A percentile compares a stretch with the other conserved stretches of the same genome.
Evolutionary conservation across 1,284 basidiomycete genomes (phyloP).

Genomic region (Apiotrichum montevideense): DNA sequence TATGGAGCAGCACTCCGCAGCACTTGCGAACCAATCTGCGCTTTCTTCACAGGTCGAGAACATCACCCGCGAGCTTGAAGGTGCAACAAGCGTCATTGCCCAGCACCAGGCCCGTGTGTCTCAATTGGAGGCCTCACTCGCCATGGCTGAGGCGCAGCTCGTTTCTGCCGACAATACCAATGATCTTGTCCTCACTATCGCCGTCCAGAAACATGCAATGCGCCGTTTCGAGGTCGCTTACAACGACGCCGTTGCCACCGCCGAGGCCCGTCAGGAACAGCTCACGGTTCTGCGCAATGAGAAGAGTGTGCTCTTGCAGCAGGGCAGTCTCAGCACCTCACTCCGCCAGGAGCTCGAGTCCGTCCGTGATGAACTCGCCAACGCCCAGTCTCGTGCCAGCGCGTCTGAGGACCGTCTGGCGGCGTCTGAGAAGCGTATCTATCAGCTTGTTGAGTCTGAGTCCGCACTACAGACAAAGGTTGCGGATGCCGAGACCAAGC

Average conservation of each 20-base stretch:
- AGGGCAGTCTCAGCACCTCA: neutral
- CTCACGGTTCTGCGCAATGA: conserved; percentile 1
- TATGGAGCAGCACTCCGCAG: neutral
- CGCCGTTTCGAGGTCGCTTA: neutral
- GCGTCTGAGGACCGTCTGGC: no score
- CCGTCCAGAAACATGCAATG: conserved; percentile 2
- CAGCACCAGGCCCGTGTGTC: neutral
- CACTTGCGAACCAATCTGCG: neutral
- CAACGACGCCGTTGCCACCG: neutral
- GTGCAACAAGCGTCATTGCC: neutral
- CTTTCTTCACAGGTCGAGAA: neutral
- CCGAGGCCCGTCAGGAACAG: neutral
- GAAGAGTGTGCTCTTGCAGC: conserved; percentile 3
- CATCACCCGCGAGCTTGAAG: neutral
- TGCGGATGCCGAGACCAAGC: neutral
- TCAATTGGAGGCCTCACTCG: neutral
- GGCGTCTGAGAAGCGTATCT: neutral
- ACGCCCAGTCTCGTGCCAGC: neutral
- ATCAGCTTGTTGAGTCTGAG: conserved; percentile 1
- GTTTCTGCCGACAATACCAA: neutral
- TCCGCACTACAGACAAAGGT: neutral
- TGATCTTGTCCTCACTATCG: conserved; percentile 6
- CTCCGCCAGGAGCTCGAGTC: conserved; percentile 9
- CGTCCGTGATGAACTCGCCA: neutral
- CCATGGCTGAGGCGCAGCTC: neutral